Evolutionary conservation across 257 asterid genomes (phyloP).

Genomic region (Cinchona pubescens): DNA sequence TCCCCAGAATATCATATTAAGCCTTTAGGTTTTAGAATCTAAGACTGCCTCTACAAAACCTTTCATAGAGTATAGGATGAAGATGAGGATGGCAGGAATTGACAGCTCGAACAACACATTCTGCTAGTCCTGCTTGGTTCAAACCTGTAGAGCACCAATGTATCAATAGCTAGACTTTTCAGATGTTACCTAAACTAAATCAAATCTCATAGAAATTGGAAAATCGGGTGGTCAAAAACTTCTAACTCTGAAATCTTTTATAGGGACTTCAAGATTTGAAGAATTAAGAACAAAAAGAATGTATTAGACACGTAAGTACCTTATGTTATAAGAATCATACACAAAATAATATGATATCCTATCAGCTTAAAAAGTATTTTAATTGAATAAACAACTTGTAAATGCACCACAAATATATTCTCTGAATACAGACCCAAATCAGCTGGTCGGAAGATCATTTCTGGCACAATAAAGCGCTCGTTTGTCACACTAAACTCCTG

Average conservation of each 20-base stretch:
- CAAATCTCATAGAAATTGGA: not conserved
- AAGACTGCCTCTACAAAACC: slow-evolving; percentile 39
- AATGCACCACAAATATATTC: slow-evolving; percentile 11
- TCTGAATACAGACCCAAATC: slow-evolving; percentile 64
- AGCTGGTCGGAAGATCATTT: slow-evolving; percentile 94
- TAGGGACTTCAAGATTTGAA: not conserved
- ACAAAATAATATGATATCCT: not conserved
- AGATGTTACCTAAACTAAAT: not conserved
- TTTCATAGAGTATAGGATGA: slow-evolving; percentile 87
- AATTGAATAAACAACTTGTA: not conserved
- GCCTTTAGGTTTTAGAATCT: not conserved
- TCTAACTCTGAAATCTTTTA: not conserved
- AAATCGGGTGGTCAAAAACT: not conserved
- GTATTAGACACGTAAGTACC: too few relatives aligned
- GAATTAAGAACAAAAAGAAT: too few relatives aligned
- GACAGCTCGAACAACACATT: slow-evolving; percentile 83
- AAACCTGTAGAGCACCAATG: slow-evolving; percentile 51
- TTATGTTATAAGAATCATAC: too few relatives aligned
- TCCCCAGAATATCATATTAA: not conserved
- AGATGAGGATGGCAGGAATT: slow-evolving; percentile 87
- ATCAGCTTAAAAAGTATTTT: not conserved
- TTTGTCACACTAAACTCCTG: slow-evolving; percentile 91
- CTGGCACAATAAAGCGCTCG: slow-evolving; percentile 94
- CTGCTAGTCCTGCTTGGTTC: slow-evolving; percentile 98
- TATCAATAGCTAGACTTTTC: not conserved